phyloP scores from a whole-genome alignment of 2,329 filamentous ascomycete genomes.

The Ilyonectria sp. region DNA sequence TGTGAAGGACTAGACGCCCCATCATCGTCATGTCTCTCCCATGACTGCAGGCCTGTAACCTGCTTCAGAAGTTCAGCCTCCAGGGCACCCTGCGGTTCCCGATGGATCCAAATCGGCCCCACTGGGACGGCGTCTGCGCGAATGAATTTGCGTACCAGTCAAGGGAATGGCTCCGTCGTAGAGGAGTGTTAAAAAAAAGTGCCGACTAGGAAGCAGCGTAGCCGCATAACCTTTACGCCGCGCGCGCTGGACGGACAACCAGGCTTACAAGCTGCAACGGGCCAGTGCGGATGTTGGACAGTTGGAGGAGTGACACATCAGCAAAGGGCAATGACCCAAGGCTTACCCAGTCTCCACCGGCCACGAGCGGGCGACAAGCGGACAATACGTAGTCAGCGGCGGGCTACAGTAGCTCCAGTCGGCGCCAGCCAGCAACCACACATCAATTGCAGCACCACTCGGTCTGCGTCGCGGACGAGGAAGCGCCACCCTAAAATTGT shows the following conservation, averaged over 20 bases:
- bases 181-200: constrained; percentile 11
- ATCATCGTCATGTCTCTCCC: constrained; percentile 22
- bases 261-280: constrained; percentile 16
- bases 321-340: constrained; percentile 25
- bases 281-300: constrained; percentile 15
- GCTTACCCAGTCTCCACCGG: constrained; percentile 40
- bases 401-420: constrained; percentile 24
- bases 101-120: constrained; percentile 25
- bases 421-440: constrained; percentile 12
- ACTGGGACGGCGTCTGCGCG: constrained; percentile 13
- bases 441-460: constrained; percentile 13
- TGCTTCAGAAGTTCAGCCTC: constrained; percentile 25
- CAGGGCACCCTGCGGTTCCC: constrained; percentile 41
- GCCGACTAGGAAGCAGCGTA: constrained; percentile 14
- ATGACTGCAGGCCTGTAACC: constrained; percentile 25
- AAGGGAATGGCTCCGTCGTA: constrained; percentile 3
- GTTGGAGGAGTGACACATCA: constrained; percentile 31
- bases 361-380: constrained; percentile 38
- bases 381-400: constrained; percentile 18
- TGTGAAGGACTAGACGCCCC: constrained; percentile 16
- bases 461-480: constrained; percentile 3
- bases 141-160: constrained; percentile 15
- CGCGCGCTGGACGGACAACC: constrained; percentile 6
- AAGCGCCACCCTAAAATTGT: constrained; percentile 25
- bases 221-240: constrained; percentile 25